These are phyloP conservation scores for Penicillium expansum DNA, from an alignment of 2,329 filamentous ascomycete species.

Conservation along the genomic window DNA sequence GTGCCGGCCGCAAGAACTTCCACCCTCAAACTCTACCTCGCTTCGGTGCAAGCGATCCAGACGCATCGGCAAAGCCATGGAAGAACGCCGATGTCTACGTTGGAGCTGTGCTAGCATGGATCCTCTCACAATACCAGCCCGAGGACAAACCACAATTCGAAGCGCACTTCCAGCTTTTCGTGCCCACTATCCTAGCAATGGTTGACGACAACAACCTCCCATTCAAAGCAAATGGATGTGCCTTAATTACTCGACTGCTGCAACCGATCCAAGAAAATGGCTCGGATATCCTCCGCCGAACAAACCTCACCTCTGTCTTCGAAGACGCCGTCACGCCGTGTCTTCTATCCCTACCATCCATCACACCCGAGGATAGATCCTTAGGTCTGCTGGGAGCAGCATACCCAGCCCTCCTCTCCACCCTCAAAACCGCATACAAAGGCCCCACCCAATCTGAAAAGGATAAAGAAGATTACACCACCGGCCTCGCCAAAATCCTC, in stretches of 20 bases:
- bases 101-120: conserved; percentile 37
- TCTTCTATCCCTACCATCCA: conserved; percentile 70
- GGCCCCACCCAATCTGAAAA: conserved; percentile 23
- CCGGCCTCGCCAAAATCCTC: conserved; percentile 28
- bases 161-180: conserved; percentile 44
- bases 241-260: conserved; percentile 37
- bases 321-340: conserved; percentile 55
- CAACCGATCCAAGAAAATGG: conserved; percentile 33
- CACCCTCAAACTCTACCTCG: conserved; percentile 38
- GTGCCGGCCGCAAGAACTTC: conserved; percentile 45
- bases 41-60: conserved; percentile 37
- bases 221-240: conserved; percentile 42
- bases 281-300: conserved; percentile 42
- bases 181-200: conserved; percentile 44
- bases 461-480: conserved; percentile 25
- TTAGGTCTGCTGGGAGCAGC: conserved; percentile 61
- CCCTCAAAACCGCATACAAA: conserved; percentile 51
- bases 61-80: conserved; percentile 41
- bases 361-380: conserved; percentile 73
- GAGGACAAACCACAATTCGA: conserved; percentile 35
- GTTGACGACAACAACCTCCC: conserved; percentile 42
- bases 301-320: conserved; percentile 47
- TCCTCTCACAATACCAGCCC: conserved; percentile 37
- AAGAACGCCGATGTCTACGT: conserved; percentile 37
- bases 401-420: conserved; percentile 63